These are phyloP conservation scores for Penicillium bovifimosum DNA, from an alignment of 495 filamentous ascomycete species.

Conservation along the genomic window DNA sequence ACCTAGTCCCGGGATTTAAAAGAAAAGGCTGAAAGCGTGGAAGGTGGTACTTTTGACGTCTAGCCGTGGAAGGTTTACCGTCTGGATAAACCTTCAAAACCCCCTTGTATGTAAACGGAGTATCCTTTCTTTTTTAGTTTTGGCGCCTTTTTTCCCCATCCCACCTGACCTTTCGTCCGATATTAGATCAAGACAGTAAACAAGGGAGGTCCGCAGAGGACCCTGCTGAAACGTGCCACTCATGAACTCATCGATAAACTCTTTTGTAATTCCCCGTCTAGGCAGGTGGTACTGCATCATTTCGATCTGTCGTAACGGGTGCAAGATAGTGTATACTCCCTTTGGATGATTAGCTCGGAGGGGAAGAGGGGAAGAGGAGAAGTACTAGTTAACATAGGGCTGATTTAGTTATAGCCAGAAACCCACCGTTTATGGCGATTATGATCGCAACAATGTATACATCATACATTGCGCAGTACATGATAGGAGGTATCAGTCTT, in stretches of 20 bases:
- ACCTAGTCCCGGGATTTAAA: too few species aligned
- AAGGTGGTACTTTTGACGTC: too few species aligned
- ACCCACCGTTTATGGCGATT: background rate
- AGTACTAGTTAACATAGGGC: too few species aligned
- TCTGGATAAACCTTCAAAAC: too few species aligned
- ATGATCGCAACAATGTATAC: background rate
- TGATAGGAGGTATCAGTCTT: background rate
- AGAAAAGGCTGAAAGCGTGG: too few species aligned
- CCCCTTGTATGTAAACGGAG: background rate
- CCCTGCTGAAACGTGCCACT: background rate
- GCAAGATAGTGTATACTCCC: too few species aligned
- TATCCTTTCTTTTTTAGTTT: background rate
- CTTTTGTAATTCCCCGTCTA: background rate
- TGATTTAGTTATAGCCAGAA: too few species aligned
- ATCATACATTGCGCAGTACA: background rate
- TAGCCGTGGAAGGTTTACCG: too few species aligned
- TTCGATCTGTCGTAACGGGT: background rate
- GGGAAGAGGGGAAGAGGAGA: too few species aligned
- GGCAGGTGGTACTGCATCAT: conserved; percentile 1
- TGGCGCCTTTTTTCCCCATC: background rate
- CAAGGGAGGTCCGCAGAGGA: background rate
- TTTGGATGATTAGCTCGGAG: too few species aligned
- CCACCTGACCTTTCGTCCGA: background rate
- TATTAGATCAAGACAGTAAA: background rate
- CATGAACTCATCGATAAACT: background rate